These are phyloP conservation scores for Darksidea phi DNA, from an alignment of 495 filamentous ascomycete genomes.

Conservation along the genomic window DNA sequence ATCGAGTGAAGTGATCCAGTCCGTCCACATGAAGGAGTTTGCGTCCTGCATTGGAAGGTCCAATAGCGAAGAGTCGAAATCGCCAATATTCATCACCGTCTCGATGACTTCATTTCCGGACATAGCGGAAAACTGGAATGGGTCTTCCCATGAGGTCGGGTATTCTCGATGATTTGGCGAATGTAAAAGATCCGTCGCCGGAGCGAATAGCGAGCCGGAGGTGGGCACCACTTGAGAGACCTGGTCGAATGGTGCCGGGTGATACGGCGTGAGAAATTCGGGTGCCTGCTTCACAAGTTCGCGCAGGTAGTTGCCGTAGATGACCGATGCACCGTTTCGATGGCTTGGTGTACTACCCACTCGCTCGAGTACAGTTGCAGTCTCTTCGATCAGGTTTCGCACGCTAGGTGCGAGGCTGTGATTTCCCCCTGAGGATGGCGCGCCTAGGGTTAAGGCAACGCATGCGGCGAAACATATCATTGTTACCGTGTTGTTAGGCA, in stretches of 20 bases:
- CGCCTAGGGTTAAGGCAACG: slow-evolving; percentile 62
- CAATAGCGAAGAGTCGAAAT: slow-evolving; percentile 54
- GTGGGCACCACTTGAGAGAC: background rate
- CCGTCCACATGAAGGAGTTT: slow-evolving; percentile 59
- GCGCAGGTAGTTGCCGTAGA: slow-evolving; percentile 63
- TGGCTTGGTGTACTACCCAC: slow-evolving; percentile 64
- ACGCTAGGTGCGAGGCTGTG: slow-evolving; percentile 64
- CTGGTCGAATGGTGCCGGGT: no score
- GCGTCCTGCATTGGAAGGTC: slow-evolving; percentile 55
- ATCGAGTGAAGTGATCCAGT: slow-evolving; percentile 55
- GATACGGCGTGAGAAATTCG: background rate
- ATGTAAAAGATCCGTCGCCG: background rate
- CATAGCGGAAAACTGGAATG: slow-evolving; percentile 66
- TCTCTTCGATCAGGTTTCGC: slow-evolving; percentile 65
- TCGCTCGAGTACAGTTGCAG: slow-evolving; percentile 65
- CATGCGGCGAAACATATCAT: slow-evolving; percentile 77
- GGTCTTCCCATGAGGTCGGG: slow-evolving; percentile 49
- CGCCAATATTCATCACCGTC: slow-evolving; percentile 59
- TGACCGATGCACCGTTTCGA: slow-evolving; percentile 59
- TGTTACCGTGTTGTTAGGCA: slow-evolving; percentile 75
- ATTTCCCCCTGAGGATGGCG: slow-evolving; percentile 3
- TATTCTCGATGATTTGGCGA: slow-evolving; percentile 42
- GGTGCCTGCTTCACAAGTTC: slow-evolving; percentile 52
- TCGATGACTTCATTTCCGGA: slow-evolving; percentile 64
- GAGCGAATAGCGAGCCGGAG: background rate